Percentiles rank a stretch among this genome's conserved stretches.
Conservation (phyloP, 106 monocot species). For the Ottelia alismoides region DNA sequence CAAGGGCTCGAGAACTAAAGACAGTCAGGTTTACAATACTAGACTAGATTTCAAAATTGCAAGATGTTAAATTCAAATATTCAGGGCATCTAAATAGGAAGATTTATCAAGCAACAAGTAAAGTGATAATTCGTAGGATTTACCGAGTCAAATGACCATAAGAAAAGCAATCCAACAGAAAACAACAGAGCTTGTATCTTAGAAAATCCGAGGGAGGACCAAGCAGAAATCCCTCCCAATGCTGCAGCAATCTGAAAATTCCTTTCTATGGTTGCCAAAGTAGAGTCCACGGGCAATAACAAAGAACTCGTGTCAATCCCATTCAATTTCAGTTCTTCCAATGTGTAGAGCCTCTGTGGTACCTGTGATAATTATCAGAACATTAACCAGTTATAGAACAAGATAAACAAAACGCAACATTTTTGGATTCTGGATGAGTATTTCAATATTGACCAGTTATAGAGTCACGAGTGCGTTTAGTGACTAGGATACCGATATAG, state of each 20-base stretch:
- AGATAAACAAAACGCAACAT: neutral
- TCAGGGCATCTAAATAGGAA: too few species aligned
- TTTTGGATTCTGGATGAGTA: too few species aligned
- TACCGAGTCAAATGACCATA: conserved; percentile 84
- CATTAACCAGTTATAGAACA: neutral
- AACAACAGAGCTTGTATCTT: conserved; percentile 40
- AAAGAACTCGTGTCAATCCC: conserved; percentile 64
- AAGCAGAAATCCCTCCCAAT: conserved; percentile 50
- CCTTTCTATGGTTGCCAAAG: conserved; percentile 74
- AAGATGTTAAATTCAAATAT: too few species aligned
- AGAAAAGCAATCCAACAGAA: conserved; percentile 41
- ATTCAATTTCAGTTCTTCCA: conserved; percentile 91
- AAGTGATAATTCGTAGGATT: too few species aligned
- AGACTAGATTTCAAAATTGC: too few species aligned
- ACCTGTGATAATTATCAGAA: conserved; percentile 25
- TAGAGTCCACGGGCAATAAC: conserved; percentile 62
- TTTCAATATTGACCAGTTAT: too few species aligned
- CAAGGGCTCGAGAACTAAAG: too few species aligned
- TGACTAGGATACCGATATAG: too few species aligned
- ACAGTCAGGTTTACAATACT: too few species aligned
- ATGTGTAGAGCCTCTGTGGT: conserved; percentile 60
- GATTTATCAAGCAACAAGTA: too few species aligned
- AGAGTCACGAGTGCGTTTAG: too few species aligned
- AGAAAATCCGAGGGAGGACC: conserved; percentile 42
- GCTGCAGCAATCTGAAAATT: conserved; percentile 53